These are phyloP conservation scores for Bacidia rubella DNA, from an alignment of 495 filamentous ascomycete genomes.

Conservation along the genomic window DNA sequence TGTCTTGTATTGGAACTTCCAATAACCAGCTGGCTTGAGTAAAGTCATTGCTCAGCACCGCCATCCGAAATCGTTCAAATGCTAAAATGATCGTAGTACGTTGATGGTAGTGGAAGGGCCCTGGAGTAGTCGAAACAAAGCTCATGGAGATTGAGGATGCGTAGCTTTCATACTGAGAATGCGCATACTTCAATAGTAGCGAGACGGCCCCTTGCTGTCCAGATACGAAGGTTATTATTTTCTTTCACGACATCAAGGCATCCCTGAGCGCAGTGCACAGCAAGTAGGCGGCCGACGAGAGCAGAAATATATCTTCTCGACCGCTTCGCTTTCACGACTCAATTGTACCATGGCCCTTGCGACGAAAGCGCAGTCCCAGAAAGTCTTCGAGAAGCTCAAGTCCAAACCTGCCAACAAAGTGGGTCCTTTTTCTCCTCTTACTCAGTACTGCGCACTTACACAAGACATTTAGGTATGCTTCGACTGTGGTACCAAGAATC, in stretches of 20 bases:
- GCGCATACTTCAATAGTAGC: too few species aligned
- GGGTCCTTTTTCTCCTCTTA: constrained; percentile 19
- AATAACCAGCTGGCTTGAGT: neutral
- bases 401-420: constrained; percentile 89
- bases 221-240: neutral
- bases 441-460: too few species aligned
- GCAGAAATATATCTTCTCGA: too few species aligned
- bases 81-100: neutral
- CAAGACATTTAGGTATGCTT: constrained; percentile 98
- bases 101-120: neutral
- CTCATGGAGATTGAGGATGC: too few species aligned
- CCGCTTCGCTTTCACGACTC: too few species aligned
- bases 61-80: neutral
- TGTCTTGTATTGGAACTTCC: too few species aligned
- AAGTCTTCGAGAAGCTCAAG: constrained; percentile 96
- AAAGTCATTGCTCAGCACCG: neutral
- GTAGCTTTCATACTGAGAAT: too few species aligned
- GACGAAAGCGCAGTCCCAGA: constrained; percentile 87
- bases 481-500: constrained; percentile 91
- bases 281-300: too few species aligned
- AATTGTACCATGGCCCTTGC: constrained; percentile 59
- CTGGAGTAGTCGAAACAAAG: too few species aligned
- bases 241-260: neutral
- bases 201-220: too few species aligned
- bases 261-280: neutral